Percentiles rank a stretch among this genome's conserved stretches.
Conservation (phyloP, 1,284 basidiomycete species). For the Pyrrhoderma noxium region DNA sequence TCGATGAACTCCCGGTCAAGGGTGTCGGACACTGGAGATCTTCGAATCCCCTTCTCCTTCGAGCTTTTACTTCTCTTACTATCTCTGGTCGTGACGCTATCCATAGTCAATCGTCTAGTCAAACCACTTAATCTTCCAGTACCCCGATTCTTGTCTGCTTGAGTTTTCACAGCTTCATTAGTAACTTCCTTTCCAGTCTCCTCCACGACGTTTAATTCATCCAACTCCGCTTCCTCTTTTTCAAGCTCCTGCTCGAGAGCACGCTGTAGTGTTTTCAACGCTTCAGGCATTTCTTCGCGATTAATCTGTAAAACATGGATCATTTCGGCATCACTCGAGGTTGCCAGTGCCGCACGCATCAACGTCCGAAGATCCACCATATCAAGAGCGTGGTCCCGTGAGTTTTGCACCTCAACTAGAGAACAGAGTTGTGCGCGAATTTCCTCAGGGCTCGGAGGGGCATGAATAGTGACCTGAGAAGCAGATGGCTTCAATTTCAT, state of each 20-base stretch:
- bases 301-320: conserved; percentile 54
- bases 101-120: conserved; percentile 17
- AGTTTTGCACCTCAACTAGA: conserved; percentile 38
- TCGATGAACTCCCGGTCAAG: conserved; percentile 42
- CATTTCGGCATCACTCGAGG: conserved; percentile 57
- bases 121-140: conserved; percentile 24
- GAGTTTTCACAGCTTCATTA: neutral
- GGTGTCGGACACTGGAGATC: conserved; percentile 23
- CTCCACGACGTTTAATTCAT: neutral
- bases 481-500: neutral
- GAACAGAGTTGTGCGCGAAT: conserved; percentile 8
- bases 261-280: conserved; percentile 69
- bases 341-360: conserved; percentile 50
- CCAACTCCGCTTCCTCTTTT: conserved; percentile 23
- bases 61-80: conserved; percentile 14
- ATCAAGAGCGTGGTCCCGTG: conserved; percentile 47
- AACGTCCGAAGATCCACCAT: conserved; percentile 48
- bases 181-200: conserved; percentile 9
- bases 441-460: conserved; percentile 10
- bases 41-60: conserved; percentile 16
- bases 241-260: conserved; percentile 49
- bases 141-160: conserved; percentile 9
- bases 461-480: conserved; percentile 11
- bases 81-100: conserved; percentile 13
- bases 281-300: conserved; percentile 68